Evolutionary conservation across 2,329 filamentous ascomycete species (phyloP), one percentile per base, ranked within the genome.

Genomic region (Sclerotinia glacialis): DNA sequence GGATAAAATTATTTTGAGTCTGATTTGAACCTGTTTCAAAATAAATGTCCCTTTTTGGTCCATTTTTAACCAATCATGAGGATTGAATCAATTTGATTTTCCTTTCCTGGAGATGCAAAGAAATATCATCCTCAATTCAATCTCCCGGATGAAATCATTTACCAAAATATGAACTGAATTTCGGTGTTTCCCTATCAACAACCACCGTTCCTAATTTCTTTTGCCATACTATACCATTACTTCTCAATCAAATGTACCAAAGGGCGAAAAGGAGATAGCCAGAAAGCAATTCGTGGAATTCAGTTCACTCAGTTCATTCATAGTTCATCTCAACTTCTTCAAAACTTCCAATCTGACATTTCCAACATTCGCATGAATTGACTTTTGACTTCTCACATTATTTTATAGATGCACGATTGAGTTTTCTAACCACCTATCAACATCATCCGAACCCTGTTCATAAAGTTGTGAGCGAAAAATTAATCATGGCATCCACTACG

Each of bases 401-500:
- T 16, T 53, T 60, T 28, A 9, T 42, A 42, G n/a, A 28, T 31
- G 42, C 34, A 26, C 47, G 37, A 26, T 55, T 55, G 14, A n/a
- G 11, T 52, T 63, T 64, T 46, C 26, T n/a, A 47, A 34, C 61
- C 7, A 28, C 14, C n/a, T 4, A 14, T 9, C 18, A 55, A 18
- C 26, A 7, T 9, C 23, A 42, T 23, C n/a, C 5, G 5, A n/a
- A n/a, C 61, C 50, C 18, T 23, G 50, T 56, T 64, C 62, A 63
- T 63, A 63, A 63, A 52, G 18, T 53, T 53, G 59, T 62, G 59
- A 42, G 31, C 58, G 59, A 47, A 54, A 54, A 54, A 64, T 64
- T 67, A 65, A 68, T 52, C 65, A 76, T 77, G 76, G 73, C 75
- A 49, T 75, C 74, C 64, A 71, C 53, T 44, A 70, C 49, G n/a